Evolutionary conservation across 202 grass and related monocot species (phyloP), one percentile per base, ranked within the genome.

Genomic region (Digitaria exilis): DNA sequence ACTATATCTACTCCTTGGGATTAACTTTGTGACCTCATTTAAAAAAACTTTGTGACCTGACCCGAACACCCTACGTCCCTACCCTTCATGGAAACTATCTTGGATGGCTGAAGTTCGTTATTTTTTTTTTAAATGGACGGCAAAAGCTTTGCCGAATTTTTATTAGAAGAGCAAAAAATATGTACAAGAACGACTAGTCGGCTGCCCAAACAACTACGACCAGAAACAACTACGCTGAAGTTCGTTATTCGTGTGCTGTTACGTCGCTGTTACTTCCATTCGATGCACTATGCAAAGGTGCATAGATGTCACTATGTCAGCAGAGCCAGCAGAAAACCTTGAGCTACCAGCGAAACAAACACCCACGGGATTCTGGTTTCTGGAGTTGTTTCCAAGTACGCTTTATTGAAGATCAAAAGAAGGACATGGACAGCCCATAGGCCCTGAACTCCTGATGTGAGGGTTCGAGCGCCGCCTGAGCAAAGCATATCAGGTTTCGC

Each of bases 261-360:
- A 26, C 56, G 12, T 57, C 11, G 11, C 50, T 28, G 24, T 59
- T 28, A 11, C 56, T 59, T 59, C 56, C 24, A 6, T 28, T 59
- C 28, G 11, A 12, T 24, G 57, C 25, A 26, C 6, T 4, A 15
- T 15, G 11, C 11, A 29, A 60, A 60, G 55, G 11, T 51, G 3
- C 46, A 26, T 39, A 41, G 7, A 9, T 81, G 65, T 28, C 67
- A 6, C 52, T 7, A 9, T 81, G 65, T 28, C 67, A 6, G 66
- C 37, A 10, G 52, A 30, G 80, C 42, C 80, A 73, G 35, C 43
- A 63, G 29, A 73, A 63, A 62, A 35, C 69, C 56, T 51, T 49
- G 24, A 45, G 29, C 24, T 12, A 9, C 79, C 65, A 81, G 21
- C 3, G 22, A 14, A 69, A 41, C 39, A 41, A 12, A 69, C 48